These are phyloP conservation scores for Kentomonas sorsogonicus DNA, from an alignment of 208 protist genomes.

Conservation along the genomic window DNA sequence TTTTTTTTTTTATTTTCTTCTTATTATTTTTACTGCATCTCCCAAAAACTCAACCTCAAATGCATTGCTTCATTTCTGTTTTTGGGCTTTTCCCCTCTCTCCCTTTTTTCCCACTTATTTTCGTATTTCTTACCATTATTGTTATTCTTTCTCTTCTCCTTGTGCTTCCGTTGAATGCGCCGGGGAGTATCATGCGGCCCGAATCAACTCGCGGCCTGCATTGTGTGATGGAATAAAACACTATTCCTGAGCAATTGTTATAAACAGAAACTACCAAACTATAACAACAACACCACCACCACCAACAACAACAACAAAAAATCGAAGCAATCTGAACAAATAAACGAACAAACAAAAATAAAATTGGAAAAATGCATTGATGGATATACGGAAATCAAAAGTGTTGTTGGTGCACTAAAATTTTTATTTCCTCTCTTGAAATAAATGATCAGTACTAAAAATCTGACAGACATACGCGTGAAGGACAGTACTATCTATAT, in stretches of 20 bases:
- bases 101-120: conserved; percentile 1
- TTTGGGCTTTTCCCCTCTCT: background rate
- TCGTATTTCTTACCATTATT: conserved; percentile 8
- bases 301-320: too few species aligned
- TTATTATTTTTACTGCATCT: conserved; percentile 2
- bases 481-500: too few species aligned
- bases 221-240: too few species aligned
- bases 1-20: conserved; percentile 10
- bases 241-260: too few species aligned
- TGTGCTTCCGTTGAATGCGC: too few species aligned
- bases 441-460: background rate
- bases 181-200: too few species aligned
- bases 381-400: too few species aligned
- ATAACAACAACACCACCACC: background rate
- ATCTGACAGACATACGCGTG: background rate
- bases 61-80: conserved; percentile 8
- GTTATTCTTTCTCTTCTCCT: background rate
- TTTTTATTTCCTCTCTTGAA: too few species aligned
- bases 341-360: conserved; percentile 11
- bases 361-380: too few species aligned
- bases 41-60: background rate
- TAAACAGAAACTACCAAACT: conserved; percentile 1
- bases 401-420: too few species aligned
- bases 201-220: too few species aligned
- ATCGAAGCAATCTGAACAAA: too few species aligned